These are phyloP conservation scores for Xenoacremonium recifei DNA, from an alignment of 2,329 filamentous ascomycete genomes.

Conservation along the genomic window DNA sequence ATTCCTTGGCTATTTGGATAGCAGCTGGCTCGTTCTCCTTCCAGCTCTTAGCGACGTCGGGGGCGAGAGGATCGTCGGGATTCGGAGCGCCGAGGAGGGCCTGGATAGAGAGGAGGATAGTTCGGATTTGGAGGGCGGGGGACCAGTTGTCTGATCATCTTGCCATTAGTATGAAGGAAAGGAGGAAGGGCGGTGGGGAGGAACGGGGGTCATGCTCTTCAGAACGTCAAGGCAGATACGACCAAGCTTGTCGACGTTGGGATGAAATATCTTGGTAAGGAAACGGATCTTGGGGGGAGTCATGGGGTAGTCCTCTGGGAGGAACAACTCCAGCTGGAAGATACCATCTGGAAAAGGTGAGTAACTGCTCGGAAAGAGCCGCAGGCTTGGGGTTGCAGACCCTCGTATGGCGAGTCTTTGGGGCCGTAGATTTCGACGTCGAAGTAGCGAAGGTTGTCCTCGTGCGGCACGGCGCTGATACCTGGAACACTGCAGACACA, in stretches of 20 bases:
- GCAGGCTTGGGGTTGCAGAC: conserved; percentile 44
- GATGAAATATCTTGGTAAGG: conserved; percentile 98
- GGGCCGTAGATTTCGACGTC: conserved; percentile 96
- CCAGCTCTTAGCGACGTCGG: conserved; percentile 97
- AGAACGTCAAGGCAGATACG: conserved; percentile 96
- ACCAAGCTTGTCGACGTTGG: conserved; percentile 96
- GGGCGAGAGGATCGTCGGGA: conserved; percentile 96
- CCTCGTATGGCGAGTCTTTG: conserved; percentile 90
- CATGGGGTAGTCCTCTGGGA: conserved; percentile 99
- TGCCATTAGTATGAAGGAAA: conserved; percentile 3
- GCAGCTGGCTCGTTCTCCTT: conserved; percentile 93
- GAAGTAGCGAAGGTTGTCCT: conserved; percentile 97
- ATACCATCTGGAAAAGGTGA: conserved; percentile 58
- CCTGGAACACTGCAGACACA: conserved; percentile 80
- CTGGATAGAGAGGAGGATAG: conserved; percentile 97
- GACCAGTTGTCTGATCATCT: conserved; percentile 85
- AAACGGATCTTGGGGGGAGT: conserved; percentile 98
- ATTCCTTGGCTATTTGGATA: conserved; percentile 87
- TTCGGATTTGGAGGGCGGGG: conserved; percentile 93
- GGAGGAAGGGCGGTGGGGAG: neutral
- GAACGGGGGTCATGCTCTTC: conserved; percentile 66
- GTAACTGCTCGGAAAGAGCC: conserved; percentile 1
- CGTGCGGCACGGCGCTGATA: conserved; percentile 92
- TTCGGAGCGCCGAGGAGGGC: conserved; percentile 94
- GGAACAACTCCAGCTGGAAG: conserved; percentile 95